Base-by-base conservation (phyloP, 2,329 filamentous ascomycete genomes). In the Beauveria bassiana region DNA sequence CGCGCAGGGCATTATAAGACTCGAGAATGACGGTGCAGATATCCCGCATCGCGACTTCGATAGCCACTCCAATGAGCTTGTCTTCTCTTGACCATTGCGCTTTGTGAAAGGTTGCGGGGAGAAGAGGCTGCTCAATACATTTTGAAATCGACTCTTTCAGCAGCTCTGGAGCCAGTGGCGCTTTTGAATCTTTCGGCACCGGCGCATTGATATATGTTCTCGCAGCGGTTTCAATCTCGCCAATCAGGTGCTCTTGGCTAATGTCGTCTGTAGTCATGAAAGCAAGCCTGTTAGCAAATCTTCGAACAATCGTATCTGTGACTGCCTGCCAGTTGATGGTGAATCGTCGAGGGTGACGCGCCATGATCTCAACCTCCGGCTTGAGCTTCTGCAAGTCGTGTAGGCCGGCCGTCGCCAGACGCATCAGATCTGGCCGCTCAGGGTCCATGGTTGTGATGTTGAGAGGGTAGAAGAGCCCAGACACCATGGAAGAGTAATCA, bases 251-350 rank as follows among this genome's bases (percentile, higher is more conserved):
- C 8, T 66, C 62, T 3, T 71, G 65, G 0, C 71, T 66, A 5
- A 69, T 64, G 2, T 69, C 66, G 2, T 65, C 53, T 2, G 66
- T 66, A 5, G 69, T 70, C 66, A 83, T 73, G 5, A 75, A 68
- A 3, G 66, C 65, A 31, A 92, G 72, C 26, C 84, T 77, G 38
- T 81, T 74, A 4, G 80, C 79, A 66, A 88, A 91, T 1, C 88
- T 80, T 5, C 77, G 70, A 4, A 90, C 77, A 4, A 92, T 75
- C 77, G 88, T 79, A 66, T 93, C 89, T 0, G 81, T 78, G 1
- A 88, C 75, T 3, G 65, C 68, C 68, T 91, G 89, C 89, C 89
- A 92, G 66, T 90, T 75, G 28, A 83, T 69, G 20, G 67, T 64
- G 26, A 64, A 66, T 54, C 64, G 68, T 31, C 67, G 28, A 14